phyloP scores from a whole-genome alignment of 148 eudicot species.

The Arbutus unedo region DNA sequence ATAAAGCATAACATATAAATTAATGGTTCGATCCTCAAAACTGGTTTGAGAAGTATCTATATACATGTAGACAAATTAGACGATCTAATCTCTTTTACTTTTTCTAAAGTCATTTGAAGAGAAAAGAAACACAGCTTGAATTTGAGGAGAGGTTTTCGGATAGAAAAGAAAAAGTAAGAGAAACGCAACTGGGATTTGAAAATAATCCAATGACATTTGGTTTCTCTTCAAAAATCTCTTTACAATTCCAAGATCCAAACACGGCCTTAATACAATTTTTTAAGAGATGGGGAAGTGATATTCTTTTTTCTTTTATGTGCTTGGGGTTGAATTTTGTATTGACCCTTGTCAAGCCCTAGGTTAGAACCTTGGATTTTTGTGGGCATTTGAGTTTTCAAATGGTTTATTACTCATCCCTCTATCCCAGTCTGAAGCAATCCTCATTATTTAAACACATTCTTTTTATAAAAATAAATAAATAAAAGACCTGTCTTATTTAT shows the following conservation, averaged over 20 bases:
- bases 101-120: neutral
- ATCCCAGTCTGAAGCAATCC: slow-evolving; percentile 14
- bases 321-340: slow-evolving; percentile 3
- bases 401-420: slow-evolving; percentile 8
- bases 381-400: neutral
- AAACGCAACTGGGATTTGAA: neutral
- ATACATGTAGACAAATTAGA: too few relatives aligned
- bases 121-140: neutral
- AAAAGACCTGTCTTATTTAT: neutral
- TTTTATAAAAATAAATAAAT: neutral
- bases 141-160: neutral
- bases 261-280: neutral
- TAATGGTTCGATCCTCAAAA: too few relatives aligned
- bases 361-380: neutral
- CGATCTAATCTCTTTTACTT: too few relatives aligned
- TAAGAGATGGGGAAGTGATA: neutral
- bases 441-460: neutral
- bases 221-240: neutral
- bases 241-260: neutral
- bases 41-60: too few relatives aligned
- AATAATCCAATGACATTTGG: neutral
- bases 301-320: neutral
- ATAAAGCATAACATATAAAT: too few relatives aligned
- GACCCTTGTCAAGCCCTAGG: slow-evolving; percentile 17
- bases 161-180: neutral